Base-by-base conservation (phyloP, 495 filamentous ascomycete genomes). In the Xeromyces bisporus region DNA sequence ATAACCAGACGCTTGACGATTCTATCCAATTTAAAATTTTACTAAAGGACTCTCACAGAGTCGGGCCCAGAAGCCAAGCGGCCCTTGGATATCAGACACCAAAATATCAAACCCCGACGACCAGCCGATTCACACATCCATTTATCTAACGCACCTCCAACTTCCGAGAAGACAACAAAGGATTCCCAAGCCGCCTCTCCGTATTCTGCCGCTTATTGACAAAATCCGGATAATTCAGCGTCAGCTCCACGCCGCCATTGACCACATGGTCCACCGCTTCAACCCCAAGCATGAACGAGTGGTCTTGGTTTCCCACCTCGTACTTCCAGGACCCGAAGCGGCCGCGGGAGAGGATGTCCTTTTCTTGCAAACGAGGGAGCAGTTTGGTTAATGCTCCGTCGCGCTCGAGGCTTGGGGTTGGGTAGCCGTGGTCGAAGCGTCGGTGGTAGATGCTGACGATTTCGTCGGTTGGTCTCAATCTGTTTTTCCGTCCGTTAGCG, bases 391-490 rank as follows among this genome's bases (percentile, higher is more conserved):
- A 71, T 23, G 86, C 84, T 45, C 80, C 86, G 50, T 97, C 91
- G 60, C 89, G 79, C 71, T 96, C 89, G 26, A 97, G 73, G 23
- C 76, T 66, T 9, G 89, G 89, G 16, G 87, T 97, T 38, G 89
- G 89, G 69, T 97, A 97, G 43, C 89, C 89, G 66, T 96, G 91
- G 57, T 97, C 85, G 64, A 96, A 97, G 62, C 78, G 73, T 60
- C 89, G 84, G 71, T 93, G 83, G 67, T 97, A 97, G 43, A 85
- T 93, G 29, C 81, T 91, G 50, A 97, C 85, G 41, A 97, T 92
- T 66, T 97, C 86, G 44, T 94, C 89, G 15, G 62, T 59, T 35
- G 86, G 61, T 54, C 77, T 67, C 54, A 97, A 76, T n/a, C n/a
- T n/a, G n/a, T n/a, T n/a, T n/a, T n/a, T n/a, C n/a, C n/a, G n/a